Conservation (phyloP, 2,329 filamentous ascomycete species). For the Fusarium fracticaudum region DNA sequence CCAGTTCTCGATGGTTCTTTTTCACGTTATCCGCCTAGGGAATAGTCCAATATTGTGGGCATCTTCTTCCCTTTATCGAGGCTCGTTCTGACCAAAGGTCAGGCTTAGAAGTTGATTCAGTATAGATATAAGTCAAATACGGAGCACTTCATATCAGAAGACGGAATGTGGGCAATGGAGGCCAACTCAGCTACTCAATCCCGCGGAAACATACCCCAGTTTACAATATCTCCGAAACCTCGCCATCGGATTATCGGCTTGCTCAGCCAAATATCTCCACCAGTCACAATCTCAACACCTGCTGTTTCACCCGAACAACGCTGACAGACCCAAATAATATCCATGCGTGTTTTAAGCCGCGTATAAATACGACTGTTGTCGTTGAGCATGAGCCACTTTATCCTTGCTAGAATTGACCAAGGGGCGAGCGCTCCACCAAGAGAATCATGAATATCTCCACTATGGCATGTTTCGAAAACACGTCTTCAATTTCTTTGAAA, state of each 20-base stretch:
- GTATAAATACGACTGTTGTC: not conserved
- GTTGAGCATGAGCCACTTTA: not conserved
- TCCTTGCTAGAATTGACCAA: slow-evolving; percentile 9
- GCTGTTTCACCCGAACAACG: not conserved
- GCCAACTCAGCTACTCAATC: not conserved
- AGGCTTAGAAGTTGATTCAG: not conserved
- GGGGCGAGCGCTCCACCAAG: slow-evolving; percentile 1
- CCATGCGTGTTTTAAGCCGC: not conserved
- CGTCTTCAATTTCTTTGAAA: slow-evolving; percentile 25
- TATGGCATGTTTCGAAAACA: slow-evolving; percentile 16
- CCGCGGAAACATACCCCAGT: not conserved
- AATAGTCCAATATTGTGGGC: accelerated
- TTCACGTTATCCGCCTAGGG: not conserved
- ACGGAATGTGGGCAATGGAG: not conserved
- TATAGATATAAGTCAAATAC: too few species aligned
- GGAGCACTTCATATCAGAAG: too few species aligned
- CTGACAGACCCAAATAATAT: not conserved
- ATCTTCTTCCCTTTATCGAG: too few species aligned
- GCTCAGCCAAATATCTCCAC: slow-evolving; percentile 4
- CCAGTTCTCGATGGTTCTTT: not conserved
- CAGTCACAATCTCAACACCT: not conserved
- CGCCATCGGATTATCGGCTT: not conserved
- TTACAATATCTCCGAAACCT: not conserved
- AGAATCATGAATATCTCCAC: slow-evolving; percentile 6
- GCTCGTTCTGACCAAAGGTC: not conserved